Evolutionary conservation across 495 filamentous ascomycete species (phyloP), one percentile per base, ranked within the genome.

Genomic region (Tuber melanosporum): DNA sequence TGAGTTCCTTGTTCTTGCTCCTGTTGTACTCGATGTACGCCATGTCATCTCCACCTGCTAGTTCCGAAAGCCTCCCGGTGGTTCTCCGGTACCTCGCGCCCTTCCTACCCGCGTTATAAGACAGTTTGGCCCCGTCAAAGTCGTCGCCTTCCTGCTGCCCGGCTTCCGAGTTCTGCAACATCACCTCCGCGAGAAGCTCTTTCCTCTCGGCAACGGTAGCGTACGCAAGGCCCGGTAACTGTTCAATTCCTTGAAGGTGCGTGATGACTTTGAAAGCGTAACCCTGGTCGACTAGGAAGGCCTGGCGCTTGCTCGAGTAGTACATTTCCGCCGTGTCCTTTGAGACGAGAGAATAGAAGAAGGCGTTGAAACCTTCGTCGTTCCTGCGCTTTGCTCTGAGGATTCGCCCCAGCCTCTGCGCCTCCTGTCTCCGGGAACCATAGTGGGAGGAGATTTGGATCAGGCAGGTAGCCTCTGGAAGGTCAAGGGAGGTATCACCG

Each of bases 251-350:
- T 80, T 94, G 91, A 10, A 99, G 88, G 82, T 97, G 94, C 1
- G 95, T 98, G 84, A 99, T 99, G 76, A 99, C 95, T 85, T 98
- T 98, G 88, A 98, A 98, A 32, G 95, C 95, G 85, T 99, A 99
- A 49, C 95, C 95, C 84, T 99, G 95, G 80, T 99, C 95, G 71
- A 99, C 94, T 5, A 99, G 88, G 88, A 99, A 99, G 42, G 95
- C 96, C 83, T 99, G 95, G 36, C 95, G 90, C 85, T 98, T 98
- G 57, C 93, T 92, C 9, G 95, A 98, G 86, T 97, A 99, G 84
- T 91, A 95, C 96, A 99, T 98, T 85, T 99, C 95, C 73, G 93
- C 89, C 2, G 95, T 99, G 84, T 98, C 95, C 84, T 98, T 98
- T 15, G 92, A 95, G 45, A 99, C 95, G 7, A 99, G 88, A 0